Evolutionary conservation across 331 rosid genomes (phyloP).

Genomic region (Quercus lobata): DNA sequence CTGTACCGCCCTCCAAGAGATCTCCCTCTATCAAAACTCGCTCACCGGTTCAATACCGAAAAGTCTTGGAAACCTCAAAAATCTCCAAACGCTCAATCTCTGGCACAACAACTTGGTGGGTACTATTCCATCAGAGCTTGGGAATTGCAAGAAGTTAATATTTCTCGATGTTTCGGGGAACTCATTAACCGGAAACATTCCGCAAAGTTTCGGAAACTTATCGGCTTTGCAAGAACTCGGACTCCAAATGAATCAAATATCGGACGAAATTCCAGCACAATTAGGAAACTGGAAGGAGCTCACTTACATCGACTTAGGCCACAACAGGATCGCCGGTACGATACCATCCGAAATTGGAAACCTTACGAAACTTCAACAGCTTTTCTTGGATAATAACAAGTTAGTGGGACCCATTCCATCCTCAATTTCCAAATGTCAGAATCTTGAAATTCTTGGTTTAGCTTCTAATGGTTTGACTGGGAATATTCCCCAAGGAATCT

Average conservation of each 20-base stretch:
- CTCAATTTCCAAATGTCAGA: background rate
- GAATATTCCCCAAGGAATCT: too few relatives aligned
- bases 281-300: conserved; percentile 58
- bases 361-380: conserved; percentile 57
- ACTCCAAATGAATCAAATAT: conserved; percentile 62
- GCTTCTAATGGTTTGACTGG: too few relatives aligned
- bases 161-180: conserved; percentile 62
- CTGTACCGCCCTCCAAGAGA: conserved; percentile 50
- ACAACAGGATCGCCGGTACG: conserved; percentile 64
- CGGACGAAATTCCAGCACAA: conserved; percentile 72
- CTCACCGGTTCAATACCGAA: conserved; percentile 14
- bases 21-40: conserved; percentile 68
- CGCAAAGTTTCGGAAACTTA: conserved; percentile 55
- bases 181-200: conserved; percentile 70
- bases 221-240: conserved; percentile 56
- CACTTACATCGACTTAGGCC: conserved; percentile 60
- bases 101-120: conserved; percentile 81
- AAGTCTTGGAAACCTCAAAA: too few relatives aligned
- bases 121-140: conserved; percentile 66
- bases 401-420: conserved; percentile 74
- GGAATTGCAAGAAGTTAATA: conserved; percentile 42
- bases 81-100: conserved; percentile 6
- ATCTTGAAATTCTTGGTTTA: too few relatives aligned
- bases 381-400: conserved; percentile 27
- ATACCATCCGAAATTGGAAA: conserved; percentile 75